Evolutionary conservation across 2,329 filamentous ascomycete genomes (phyloP).

Genomic region (Phyllosticta citrichinensis): DNA sequence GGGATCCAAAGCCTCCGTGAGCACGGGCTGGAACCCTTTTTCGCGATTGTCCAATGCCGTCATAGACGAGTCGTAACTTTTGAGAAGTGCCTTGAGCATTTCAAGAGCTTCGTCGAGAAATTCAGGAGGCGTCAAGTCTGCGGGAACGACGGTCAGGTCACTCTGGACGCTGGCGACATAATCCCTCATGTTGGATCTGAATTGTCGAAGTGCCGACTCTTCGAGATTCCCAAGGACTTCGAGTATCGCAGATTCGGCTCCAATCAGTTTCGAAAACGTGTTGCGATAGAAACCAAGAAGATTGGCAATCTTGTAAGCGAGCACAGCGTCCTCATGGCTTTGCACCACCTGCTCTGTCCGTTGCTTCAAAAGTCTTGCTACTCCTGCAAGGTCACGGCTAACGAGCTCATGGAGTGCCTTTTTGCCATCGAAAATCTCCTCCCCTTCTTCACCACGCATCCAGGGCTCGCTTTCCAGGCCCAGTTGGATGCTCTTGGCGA

Average conservation of each 20-base stretch:
- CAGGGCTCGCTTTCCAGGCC: constrained; percentile 78
- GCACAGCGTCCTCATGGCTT: constrained; percentile 78
- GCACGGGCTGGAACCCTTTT: constrained; percentile 62
- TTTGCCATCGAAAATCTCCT: constrained; percentile 61
- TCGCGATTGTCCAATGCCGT: constrained; percentile 46
- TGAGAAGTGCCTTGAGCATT: constrained; percentile 68
- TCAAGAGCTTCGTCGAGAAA: constrained; percentile 75
- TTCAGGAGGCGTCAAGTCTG: constrained; percentile 66
- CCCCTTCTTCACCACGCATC: constrained; percentile 46
- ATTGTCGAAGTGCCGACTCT: constrained; percentile 69
- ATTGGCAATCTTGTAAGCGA: constrained; percentile 84
- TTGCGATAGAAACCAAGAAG: constrained; percentile 79
- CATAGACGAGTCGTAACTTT: constrained; percentile 76
- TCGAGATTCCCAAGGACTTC: constrained; percentile 60
- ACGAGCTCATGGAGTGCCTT: constrained; percentile 79
- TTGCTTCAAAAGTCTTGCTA: constrained; percentile 75
- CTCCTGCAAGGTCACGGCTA: constrained; percentile 72
- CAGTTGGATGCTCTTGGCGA: constrained; percentile 69
- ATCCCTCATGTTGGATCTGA: constrained; percentile 71
- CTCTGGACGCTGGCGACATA: constrained; percentile 65
- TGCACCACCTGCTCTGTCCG: constrained; percentile 86
- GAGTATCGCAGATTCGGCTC: constrained; percentile 56
- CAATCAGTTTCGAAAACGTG: constrained; percentile 74
- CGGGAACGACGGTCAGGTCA: constrained; percentile 58
- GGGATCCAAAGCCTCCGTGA: constrained; percentile 74